phyloP scores from a whole-genome alignment of 108 stramenopile species.

The Poteriospumella lacustris region DNA sequence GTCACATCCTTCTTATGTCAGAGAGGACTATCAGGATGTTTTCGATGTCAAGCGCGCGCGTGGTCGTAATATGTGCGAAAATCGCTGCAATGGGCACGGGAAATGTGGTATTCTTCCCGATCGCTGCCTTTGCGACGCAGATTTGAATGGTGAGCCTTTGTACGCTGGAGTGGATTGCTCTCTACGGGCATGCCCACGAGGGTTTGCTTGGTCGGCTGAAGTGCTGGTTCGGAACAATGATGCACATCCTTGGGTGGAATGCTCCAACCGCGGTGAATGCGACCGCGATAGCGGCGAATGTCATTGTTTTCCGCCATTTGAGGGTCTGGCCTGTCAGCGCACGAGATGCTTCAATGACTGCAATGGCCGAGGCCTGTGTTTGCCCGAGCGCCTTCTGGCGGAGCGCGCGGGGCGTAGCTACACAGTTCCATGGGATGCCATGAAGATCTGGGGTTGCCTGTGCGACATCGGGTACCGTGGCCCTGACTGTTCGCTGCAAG shows the following conservation, averaged over 20 bases:
- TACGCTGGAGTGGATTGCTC: conserved; percentile 74
- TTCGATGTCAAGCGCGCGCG: no score
- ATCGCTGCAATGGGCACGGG: conserved; percentile 56
- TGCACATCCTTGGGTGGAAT: conserved; percentile 65
- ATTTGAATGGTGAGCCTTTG: conserved; percentile 38
- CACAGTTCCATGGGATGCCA: conserved; percentile 62
- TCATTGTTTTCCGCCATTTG: conserved; percentile 70
- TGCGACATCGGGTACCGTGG: conserved; percentile 75
- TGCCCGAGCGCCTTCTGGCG: conserved; percentile 63
- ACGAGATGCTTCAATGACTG: conserved; percentile 62
- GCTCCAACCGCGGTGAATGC: conserved; percentile 71
- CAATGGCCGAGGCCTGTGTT: conserved; percentile 48
- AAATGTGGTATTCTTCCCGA: conserved; percentile 59
- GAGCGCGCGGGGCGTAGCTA: conserved; percentile 41
- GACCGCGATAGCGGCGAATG: conserved; percentile 64
- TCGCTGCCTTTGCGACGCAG: conserved; percentile 65
- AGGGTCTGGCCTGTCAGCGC: conserved; percentile 68
- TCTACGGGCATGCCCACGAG: conserved; percentile 54
- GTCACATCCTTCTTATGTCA: no score
- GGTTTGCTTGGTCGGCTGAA: no score
- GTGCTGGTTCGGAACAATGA: no score
- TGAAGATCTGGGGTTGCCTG: conserved; percentile 68
- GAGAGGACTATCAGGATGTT: no score
- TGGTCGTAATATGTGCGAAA: no score
- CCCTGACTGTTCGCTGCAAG: conserved; percentile 67